These are phyloP conservation scores for Globisporangium rhizosaccharum DNA, from an alignment of 352 stramenopile genomes.

Conservation along the genomic window DNA sequence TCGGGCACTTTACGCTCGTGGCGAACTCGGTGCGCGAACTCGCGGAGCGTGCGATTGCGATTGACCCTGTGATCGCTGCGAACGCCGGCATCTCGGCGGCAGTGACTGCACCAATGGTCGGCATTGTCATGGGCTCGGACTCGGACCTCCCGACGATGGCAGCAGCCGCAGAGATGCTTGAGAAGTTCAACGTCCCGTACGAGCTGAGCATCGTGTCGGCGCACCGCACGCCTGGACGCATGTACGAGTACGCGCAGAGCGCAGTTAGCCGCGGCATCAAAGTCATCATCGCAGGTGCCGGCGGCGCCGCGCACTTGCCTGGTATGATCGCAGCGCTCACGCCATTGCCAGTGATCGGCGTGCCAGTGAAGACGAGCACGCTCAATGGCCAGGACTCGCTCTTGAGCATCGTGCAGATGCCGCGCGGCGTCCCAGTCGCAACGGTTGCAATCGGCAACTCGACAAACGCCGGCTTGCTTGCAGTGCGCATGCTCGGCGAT, in stretches of 20 bases:
- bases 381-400: slow-evolving; percentile 97
- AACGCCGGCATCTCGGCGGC: slow-evolving; percentile 32
- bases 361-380: slow-evolving; percentile 97
- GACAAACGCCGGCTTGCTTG: slow-evolving; percentile 96
- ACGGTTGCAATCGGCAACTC: slow-evolving; percentile 98
- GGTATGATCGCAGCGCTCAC: slow-evolving; percentile 90
- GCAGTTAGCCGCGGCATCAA: slow-evolving; percentile 88
- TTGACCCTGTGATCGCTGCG: slow-evolving; percentile 37
- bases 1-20: slow-evolving; percentile 96
- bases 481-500: slow-evolving; percentile 92
- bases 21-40: slow-evolving; percentile 85
- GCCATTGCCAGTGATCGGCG: slow-evolving; percentile 91
- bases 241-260: slow-evolving; percentile 94
- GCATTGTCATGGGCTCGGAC: slow-evolving; percentile 92
- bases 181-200: slow-evolving; percentile 94
- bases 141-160: slow-evolving; percentile 97
- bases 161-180: slow-evolving; percentile 92
- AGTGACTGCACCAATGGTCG: slow-evolving; percentile 42
- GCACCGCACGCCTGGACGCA: slow-evolving; percentile 95
- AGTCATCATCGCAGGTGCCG: slow-evolving; percentile 94
- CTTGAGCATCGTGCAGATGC: slow-evolving; percentile 99
- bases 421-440: slow-evolving; percentile 94
- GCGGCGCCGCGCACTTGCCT: slow-evolving; percentile 96
- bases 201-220: slow-evolving; percentile 98
- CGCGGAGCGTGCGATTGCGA: slow-evolving; percentile 46